phyloP scores from a whole-genome alignment of 192 early-diverging fungal genomes.

The Lobosporangium transversale region DNA sequence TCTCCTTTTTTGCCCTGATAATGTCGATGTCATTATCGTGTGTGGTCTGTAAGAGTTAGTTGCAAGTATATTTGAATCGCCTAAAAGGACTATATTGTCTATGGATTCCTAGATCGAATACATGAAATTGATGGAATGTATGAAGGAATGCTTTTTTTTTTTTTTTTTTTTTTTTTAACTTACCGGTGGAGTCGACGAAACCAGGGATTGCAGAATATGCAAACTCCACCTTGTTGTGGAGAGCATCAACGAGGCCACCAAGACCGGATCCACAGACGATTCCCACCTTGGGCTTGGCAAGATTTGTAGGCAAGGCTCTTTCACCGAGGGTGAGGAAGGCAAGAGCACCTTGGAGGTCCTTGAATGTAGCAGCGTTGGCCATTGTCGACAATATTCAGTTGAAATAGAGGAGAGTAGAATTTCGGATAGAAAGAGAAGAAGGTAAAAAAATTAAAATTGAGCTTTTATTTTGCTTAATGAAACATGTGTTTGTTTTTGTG shows the following conservation, averaged over 20 bases:
- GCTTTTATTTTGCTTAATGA: no score
- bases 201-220: constrained; percentile 85
- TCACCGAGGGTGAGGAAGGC: constrained; percentile 40
- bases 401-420: constrained; percentile 3
- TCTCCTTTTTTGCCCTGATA: no score
- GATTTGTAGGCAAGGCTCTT: constrained; percentile 42
- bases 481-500: no score
- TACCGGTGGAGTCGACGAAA: constrained; percentile 82
- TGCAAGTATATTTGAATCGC: no score
- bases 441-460: no score
- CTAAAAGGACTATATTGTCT: no score
- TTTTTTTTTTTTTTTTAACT: no score
- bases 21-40: no score
- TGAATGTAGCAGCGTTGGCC: constrained; percentile 46
- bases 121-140: no score
- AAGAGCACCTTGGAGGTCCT: constrained; percentile 43
- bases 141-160: no score
- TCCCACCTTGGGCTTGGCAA: constrained; percentile 69
- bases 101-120: no score
- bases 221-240: constrained; percentile 70
- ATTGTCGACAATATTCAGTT: constrained; percentile 4
- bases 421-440: constrained; percentile 1
- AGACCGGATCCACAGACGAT: constrained; percentile 89
- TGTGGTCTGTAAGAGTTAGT: no score
- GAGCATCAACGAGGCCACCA: constrained; percentile 78